Evolutionary conservation across 495 filamentous ascomycete species (phyloP).

Genomic region (Xylaria nigripes): DNA sequence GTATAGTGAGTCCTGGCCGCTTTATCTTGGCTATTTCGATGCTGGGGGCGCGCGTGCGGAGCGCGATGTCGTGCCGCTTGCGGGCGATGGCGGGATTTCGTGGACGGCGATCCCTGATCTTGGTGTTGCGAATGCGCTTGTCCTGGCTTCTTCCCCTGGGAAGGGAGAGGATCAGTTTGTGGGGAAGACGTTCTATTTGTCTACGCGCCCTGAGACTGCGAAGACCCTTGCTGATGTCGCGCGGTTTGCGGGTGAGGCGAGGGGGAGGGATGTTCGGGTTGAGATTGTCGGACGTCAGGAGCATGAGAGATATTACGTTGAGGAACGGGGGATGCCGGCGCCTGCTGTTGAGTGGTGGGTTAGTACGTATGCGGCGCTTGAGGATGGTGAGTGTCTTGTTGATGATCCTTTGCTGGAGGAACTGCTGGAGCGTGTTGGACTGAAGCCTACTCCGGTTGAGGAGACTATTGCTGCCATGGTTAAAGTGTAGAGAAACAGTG

Average conservation of each 20-base stretch:
- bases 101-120: conserved; percentile 42
- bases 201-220: conserved; percentile 18
- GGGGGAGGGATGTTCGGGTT: conserved; percentile 17
- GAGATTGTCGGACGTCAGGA: conserved; percentile 25
- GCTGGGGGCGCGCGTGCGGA: conserved; percentile 13
- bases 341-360: conserved; percentile 37
- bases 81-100: conserved; percentile 33
- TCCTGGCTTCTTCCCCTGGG: conserved; percentile 16
- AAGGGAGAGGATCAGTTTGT: conserved; percentile 17
- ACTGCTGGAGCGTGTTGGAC: conserved; percentile 27
- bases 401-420: conserved; percentile 32
- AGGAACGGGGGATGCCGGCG: conserved; percentile 26
- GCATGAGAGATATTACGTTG: conserved; percentile 33
- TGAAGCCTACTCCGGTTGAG: conserved; percentile 29
- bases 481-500: not conserved
- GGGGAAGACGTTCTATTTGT: conserved; percentile 33
- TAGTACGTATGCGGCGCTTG: conserved; percentile 36
- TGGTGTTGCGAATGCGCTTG: conserved; percentile 32
- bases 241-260: conserved; percentile 21
- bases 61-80: conserved; percentile 25
- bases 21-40: conserved; percentile 59
- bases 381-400: conserved; percentile 35
- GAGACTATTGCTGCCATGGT: conserved; percentile 24
- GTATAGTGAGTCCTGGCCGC: conserved; percentile 59
- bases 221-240: conserved; percentile 30